Evolutionary conservation across 1,284 basidiomycete species (phyloP).

Genomic region (Athelia sp.): DNA sequence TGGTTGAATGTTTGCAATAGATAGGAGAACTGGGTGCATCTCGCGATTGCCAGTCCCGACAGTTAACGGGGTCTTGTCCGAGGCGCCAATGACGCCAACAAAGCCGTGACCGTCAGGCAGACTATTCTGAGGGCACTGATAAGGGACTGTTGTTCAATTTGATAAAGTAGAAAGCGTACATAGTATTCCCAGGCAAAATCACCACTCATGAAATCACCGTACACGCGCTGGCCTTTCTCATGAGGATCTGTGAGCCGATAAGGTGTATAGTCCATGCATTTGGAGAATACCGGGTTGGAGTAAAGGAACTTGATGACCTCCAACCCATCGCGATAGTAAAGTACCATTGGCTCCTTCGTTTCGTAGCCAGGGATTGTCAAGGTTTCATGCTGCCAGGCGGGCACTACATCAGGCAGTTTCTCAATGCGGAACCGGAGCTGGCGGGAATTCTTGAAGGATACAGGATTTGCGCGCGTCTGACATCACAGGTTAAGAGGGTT

Average conservation of each 20-base stretch:
- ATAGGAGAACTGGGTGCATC: neutral
- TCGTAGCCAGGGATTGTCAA: neutral
- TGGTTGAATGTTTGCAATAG: neutral
- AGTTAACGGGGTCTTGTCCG: slow-evolving; percentile 2
- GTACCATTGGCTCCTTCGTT: neutral
- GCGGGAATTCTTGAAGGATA: too few relatives aligned
- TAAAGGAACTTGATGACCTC: neutral
- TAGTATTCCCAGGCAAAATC: neutral
- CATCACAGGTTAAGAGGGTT: neutral
- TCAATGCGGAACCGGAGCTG: too few relatives aligned
- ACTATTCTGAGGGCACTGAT: too few relatives aligned
- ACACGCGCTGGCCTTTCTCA: neutral
- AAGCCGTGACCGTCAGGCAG: neutral
- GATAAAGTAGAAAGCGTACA: slow-evolving; percentile 9
- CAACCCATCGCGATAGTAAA: neutral
- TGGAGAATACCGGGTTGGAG: slow-evolving; percentile 5
- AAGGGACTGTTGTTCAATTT: neutral
- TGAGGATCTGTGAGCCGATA: neutral
- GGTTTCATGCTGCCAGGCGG: too few relatives aligned
- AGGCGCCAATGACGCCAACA: neutral
- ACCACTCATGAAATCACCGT: slow-evolving; percentile 1
- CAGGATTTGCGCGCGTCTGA: too few relatives aligned
- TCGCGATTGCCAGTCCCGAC: neutral
- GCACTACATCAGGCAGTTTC: too few relatives aligned
- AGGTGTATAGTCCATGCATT: neutral